Base-by-base conservation (phyloP, 192 early-diverging fungal genomes). In the Coemansia asiatica region DNA sequence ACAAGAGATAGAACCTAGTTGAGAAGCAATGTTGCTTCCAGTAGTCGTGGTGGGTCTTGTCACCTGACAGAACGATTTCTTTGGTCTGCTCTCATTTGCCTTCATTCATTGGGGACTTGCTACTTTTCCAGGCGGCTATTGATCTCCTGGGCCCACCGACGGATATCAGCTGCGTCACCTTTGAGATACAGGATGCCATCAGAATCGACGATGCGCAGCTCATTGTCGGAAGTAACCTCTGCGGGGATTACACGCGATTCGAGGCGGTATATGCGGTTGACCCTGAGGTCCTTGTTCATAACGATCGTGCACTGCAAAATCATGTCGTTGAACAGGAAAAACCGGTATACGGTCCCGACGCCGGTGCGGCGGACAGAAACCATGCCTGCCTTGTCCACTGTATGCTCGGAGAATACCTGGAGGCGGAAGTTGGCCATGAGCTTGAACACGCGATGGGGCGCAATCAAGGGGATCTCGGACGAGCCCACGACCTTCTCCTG, bases 241-340 rank as follows among this genome's bases (percentile, higher is more conserved):
- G 82, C 82, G 10, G 82, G 68, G 4, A 59, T 35, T 15, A 71
- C 71, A 13, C 70, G 66, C 1, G 76, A 63, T 56, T 40, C 66
- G 28, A 83, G 66, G n/a, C 56, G 50, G 63, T 79, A 72, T 13
- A 72, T 54, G 33, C 71, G 60, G 38, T 67, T 64, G 33, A 83
- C 51, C 15, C 66, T 63, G 18, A 75, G 61, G 49, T 73, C 73
- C 68, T 78, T 75, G 65, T 75, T 71, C 65, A 69, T 72, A 33
- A 69, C 65, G 19, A 67, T 63, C 1, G 74, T 58, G 61, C 82
- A 86, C 74, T 86, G 81, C 33, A 92, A 63, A 9, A 92, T 63
- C 62, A 92, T 69, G 67, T 92, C 91, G 63, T 87, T 91, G 74
- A 90, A 92, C 29, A 92, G 68, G 64, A 83, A 89, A 23, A 84